Percentiles rank a stretch among this genome's conserved stretches.
phyloP scores from a whole-genome alignment of 495 filamentous ascomycete species.

The Baudoinia panamericana region DNA sequence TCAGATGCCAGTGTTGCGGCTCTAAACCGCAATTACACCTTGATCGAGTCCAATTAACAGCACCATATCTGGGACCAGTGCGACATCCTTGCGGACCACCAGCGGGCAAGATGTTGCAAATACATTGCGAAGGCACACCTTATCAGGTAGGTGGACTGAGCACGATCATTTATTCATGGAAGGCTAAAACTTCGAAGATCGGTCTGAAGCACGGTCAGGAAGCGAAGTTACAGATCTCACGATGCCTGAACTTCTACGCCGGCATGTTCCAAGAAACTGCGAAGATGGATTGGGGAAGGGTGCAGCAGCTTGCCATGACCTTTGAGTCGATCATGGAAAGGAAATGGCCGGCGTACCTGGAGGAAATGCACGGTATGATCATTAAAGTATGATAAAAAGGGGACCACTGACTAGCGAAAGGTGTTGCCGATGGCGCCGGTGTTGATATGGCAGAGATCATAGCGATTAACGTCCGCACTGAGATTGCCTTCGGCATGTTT shows the following conservation, averaged over 20 bases:
- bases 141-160: conserved; percentile 23
- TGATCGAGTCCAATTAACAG: too few relatives aligned
- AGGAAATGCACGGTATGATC: conserved; percentile 42
- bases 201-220: conserved; percentile 40
- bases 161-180: background rate
- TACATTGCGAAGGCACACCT: conserved; percentile 21
- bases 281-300: conserved; percentile 38
- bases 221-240: conserved; percentile 34
- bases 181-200: conserved; percentile 29
- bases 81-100: background rate
- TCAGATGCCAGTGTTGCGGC: too few relatives aligned
- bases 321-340: conserved; percentile 33
- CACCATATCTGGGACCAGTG: background rate
- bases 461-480: conserved; percentile 53
- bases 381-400: background rate
- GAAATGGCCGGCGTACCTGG: conserved; percentile 35
- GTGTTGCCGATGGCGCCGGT: conserved; percentile 46
- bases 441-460: conserved; percentile 44
- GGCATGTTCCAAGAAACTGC: conserved; percentile 38
- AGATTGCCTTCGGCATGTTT: conserved; percentile 52
- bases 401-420: conserved; percentile 26
- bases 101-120: conserved; percentile 18
- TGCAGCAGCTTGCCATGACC: conserved; percentile 32
- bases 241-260: conserved; percentile 40
- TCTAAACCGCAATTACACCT: too few relatives aligned